A percentile compares a stretch with the other conserved stretches of the same genome.
phyloP scores from a whole-genome alignment of 1,284 basidiomycete genomes.

The Gomphus bonarii region DNA sequence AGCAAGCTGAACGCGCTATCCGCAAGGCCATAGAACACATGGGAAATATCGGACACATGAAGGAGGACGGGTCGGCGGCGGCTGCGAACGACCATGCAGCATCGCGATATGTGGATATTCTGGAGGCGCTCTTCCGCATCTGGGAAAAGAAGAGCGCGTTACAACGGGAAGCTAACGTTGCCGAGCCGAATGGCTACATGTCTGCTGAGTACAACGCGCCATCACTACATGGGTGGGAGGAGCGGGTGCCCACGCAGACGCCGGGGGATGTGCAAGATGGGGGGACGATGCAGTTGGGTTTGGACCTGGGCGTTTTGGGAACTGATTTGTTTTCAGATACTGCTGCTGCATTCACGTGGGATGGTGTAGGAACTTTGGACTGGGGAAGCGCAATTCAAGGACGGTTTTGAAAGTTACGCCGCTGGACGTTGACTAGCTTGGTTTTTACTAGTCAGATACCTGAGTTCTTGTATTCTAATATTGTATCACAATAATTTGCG shows the following conservation, averaged over 20 bases:
- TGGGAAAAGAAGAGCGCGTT: constrained; percentile 6
- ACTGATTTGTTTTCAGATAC: constrained; percentile 5
- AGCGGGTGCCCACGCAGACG: not conserved
- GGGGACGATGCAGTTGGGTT: not conserved
- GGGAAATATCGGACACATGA: not conserved
- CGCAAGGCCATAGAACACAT: constrained; percentile 1
- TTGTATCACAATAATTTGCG: too few relatives aligned
- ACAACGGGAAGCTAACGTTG: not conserved
- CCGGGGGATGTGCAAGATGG: not conserved
- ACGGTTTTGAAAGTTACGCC: too few relatives aligned
- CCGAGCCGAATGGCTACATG: not conserved
- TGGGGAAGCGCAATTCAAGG: not conserved
- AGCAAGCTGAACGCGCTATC: constrained; percentile 3
- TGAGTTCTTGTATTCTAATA: too few relatives aligned
- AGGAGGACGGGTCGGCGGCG: not conserved
- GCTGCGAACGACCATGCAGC: not conserved
- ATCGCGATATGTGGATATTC: constrained; percentile 4
- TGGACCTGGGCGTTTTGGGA: constrained; percentile 3
- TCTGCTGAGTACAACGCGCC: not conserved
- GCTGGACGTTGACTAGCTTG: too few relatives aligned
- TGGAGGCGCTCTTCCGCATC: constrained; percentile 5
- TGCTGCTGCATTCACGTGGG: constrained; percentile 6
- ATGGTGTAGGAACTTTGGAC: constrained; percentile 1
- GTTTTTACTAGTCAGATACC: too few relatives aligned
- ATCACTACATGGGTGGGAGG: not conserved